phyloP scores from a whole-genome alignment of 1,139 yeast species.

The Geotrichum siamense region DNA sequence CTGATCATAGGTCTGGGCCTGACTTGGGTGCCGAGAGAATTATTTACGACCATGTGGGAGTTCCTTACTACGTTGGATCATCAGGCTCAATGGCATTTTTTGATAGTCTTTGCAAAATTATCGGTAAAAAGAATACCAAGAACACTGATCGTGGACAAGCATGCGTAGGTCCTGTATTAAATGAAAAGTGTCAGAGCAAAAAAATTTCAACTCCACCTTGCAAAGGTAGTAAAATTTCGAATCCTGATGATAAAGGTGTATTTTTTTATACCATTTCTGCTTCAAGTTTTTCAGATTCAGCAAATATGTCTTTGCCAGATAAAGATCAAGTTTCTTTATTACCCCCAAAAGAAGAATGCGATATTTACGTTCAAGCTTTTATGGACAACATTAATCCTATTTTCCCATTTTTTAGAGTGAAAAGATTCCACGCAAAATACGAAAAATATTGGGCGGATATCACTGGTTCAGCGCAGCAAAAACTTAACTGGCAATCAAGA shows the following conservation, averaged over 20 bases:
- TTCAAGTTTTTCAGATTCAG: conserved; percentile 10
- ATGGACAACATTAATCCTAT: conserved; percentile 15
- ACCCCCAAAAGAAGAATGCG: conserved; percentile 16
- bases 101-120: conserved; percentile 18
- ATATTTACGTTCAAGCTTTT: conserved; percentile 14
- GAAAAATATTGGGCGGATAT: conserved; percentile 18
- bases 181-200: too few relatives aligned
- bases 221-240: neutral
- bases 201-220: neutral
- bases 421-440: conserved; percentile 12
- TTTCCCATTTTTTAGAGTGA: conserved; percentile 14
- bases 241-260: conserved; percentile 12
- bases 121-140: conserved; percentile 14
- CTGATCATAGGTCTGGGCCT: too few relatives aligned
- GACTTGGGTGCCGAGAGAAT: conserved; percentile 18
- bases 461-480: conserved; percentile 5
- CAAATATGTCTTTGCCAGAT: conserved; percentile 13
- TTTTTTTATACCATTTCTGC: conserved; percentile 17
- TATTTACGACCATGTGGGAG: conserved; percentile 17
- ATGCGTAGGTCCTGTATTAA: neutral
- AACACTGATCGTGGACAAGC: neutral
- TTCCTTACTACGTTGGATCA: conserved; percentile 18
- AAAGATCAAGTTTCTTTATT: conserved; percentile 13
- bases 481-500: conserved; percentile 11
- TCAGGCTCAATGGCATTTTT: conserved; percentile 20